A percentile compares a stretch with the other conserved stretches of the same genome.
Evolutionary conservation across 2,329 filamentous ascomycete species (phyloP).

Genomic region (Nigrospora oryzae): DNA sequence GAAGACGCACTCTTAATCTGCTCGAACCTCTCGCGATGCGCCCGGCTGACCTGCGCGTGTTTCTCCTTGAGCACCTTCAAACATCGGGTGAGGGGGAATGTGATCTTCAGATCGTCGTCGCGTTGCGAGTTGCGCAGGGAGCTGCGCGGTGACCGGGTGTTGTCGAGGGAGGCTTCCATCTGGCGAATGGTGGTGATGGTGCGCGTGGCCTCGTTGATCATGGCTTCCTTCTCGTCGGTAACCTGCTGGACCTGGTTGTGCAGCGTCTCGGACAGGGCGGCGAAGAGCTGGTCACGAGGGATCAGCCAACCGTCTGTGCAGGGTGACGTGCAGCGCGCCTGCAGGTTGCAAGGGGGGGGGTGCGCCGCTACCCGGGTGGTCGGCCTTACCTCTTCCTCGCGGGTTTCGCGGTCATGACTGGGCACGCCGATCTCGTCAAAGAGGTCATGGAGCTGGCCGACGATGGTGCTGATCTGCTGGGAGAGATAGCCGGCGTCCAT

Average conservation of each 20-base stretch:
- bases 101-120: constrained; percentile 67
- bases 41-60: constrained; percentile 66
- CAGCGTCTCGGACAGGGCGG: constrained; percentile 82
- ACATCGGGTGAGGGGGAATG: constrained; percentile 75
- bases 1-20: constrained; percentile 76
- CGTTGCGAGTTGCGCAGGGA: constrained; percentile 26
- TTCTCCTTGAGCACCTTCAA: constrained; percentile 78
- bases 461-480: constrained; percentile 91
- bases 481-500: constrained; percentile 93
- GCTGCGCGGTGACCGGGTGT: constrained; percentile 56
- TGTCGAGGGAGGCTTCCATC: constrained; percentile 86
- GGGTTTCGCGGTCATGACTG: constrained; percentile 78
- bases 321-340: constrained; percentile 4
- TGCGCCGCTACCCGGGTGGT: too few species aligned
- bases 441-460: constrained; percentile 83
- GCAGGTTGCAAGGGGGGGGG: neutral
- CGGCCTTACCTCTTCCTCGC: constrained; percentile 73
- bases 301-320: constrained; percentile 7
- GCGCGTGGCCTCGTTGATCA: constrained; percentile 82
- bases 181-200: constrained; percentile 82
- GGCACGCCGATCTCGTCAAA: constrained; percentile 98
- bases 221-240: constrained; percentile 77
- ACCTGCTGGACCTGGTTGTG: constrained; percentile 84
- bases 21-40: constrained; percentile 87
- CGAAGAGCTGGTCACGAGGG: constrained; percentile 61